phyloP scores from a whole-genome alignment of 805 yeast species.

The Myxozyma udenii region DNA sequence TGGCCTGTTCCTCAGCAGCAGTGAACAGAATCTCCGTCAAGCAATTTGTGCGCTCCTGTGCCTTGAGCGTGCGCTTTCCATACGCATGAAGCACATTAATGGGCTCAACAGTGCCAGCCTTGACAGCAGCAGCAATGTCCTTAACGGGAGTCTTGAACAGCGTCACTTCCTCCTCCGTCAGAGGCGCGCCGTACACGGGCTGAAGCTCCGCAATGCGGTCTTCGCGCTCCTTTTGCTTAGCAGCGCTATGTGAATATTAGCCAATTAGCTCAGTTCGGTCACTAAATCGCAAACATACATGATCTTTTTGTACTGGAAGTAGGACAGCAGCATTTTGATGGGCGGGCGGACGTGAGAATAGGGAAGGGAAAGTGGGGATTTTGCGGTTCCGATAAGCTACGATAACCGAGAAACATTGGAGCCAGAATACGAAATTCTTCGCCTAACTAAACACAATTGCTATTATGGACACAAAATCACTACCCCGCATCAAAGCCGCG shows the following conservation, averaged over 20 bases:
- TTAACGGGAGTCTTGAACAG: slow-evolving; percentile 45
- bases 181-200: slow-evolving; percentile 42
- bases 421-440: too few species aligned
- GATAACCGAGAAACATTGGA: not conserved
- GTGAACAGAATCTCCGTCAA: slow-evolving; percentile 60
- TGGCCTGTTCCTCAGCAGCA: slow-evolving; percentile 64
- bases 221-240: slow-evolving; percentile 39
- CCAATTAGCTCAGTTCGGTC: not conserved
- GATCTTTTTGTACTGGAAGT: slow-evolving; percentile 12
- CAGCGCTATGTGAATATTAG: slow-evolving; percentile 11
- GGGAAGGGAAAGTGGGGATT: not conserved
- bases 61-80: slow-evolving; percentile 61
- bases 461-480: too few species aligned
- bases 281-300: slow-evolving; percentile 3
- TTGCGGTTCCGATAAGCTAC: not conserved
- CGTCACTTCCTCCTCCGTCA: slow-evolving; percentile 38
- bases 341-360: not conserved
- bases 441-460: too few species aligned
- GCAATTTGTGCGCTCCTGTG: slow-evolving; percentile 57
- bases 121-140: slow-evolving; percentile 45
- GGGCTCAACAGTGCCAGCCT: slow-evolving; percentile 48
- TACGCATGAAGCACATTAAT: slow-evolving; percentile 57
- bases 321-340: slow-evolving; percentile 4
- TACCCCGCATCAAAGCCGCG: too few species aligned
- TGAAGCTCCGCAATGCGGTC: slow-evolving; percentile 37